Conservation (phyloP, 73 alveolate species). For the Tetrahymena borealis region DNA sequence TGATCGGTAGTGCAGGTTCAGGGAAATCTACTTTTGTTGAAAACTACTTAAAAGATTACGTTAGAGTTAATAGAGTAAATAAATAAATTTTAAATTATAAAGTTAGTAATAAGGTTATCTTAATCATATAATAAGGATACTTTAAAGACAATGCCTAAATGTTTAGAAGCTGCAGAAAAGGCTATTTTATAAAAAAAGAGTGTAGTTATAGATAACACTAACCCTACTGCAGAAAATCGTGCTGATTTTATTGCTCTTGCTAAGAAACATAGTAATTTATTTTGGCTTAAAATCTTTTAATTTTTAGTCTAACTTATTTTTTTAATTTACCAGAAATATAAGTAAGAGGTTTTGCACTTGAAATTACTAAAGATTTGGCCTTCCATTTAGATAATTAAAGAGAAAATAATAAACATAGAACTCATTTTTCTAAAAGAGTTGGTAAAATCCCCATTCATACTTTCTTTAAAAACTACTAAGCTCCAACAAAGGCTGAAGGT, state of each 20-base stretch:
- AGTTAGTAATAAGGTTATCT: not conserved
- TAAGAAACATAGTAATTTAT: conserved; percentile 36
- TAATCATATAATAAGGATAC: conserved; percentile 54
- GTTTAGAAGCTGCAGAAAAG: conserved; percentile 64
- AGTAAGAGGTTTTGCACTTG: conserved; percentile 75
- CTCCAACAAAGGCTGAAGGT: conserved; percentile 83
- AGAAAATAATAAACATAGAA: conserved; percentile 69
- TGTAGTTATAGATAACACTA: conserved; percentile 90
- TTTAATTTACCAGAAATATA: conserved; percentile 46
- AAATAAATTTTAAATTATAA: not conserved
- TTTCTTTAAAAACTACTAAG: conserved; percentile 73
- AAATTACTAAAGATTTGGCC: conserved; percentile 79
- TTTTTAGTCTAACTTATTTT: not conserved
- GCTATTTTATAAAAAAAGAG: conserved; percentile 74
- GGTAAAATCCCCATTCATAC: conserved; percentile 86
- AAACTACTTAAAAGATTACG: conserved; percentile 69
- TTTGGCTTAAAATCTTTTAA: not conserved
- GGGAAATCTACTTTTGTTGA: conserved; percentile 94
- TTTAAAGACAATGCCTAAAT: conserved; percentile 81
- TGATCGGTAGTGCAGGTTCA: conserved; percentile 93
- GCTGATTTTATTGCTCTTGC: conserved; percentile 73
- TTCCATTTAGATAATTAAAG: conserved; percentile 83
- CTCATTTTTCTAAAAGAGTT: conserved; percentile 81
- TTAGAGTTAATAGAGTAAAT: conserved; percentile 71
- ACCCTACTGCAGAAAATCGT: conserved; percentile 76